Conservation (phyloP, 2,329 filamentous ascomycete species). For the Helicocarpus griseus region DNA sequence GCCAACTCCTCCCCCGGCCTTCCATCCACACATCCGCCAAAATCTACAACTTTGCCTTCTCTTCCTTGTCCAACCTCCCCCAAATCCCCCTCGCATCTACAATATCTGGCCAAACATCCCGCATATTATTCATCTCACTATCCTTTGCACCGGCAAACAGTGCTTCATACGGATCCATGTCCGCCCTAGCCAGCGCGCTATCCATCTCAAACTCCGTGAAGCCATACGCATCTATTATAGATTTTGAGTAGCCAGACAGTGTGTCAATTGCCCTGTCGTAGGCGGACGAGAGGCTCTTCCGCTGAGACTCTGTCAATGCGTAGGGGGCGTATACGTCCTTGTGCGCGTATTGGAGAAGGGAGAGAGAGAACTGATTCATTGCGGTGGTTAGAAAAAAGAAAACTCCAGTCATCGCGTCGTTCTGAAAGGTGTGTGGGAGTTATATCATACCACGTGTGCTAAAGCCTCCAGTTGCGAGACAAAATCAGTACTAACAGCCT, state of each 20-base stretch:
- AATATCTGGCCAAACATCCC: slow-evolving; percentile 15
- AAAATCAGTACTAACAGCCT: slow-evolving; percentile 5
- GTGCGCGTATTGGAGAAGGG: slow-evolving; percentile 12
- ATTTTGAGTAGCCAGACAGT: slow-evolving; percentile 12
- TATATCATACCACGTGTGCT: slow-evolving; percentile 11
- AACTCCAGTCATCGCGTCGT: background rate
- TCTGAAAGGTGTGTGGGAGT: background rate
- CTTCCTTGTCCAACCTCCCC: slow-evolving; percentile 9
- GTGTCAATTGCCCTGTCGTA: slow-evolving; percentile 13
- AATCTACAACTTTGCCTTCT: slow-evolving; percentile 11
- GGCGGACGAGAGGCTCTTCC: slow-evolving; percentile 9
- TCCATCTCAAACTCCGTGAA: slow-evolving; percentile 19
- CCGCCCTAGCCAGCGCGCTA: slow-evolving; percentile 15
- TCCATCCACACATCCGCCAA: background rate
- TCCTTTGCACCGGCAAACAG: slow-evolving; percentile 15
- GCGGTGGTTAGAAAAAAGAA: background rate
- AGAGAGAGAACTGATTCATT: slow-evolving; percentile 14
- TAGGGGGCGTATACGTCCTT: slow-evolving; percentile 12
- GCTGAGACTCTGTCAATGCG: slow-evolving; percentile 7
- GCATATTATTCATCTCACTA: slow-evolving; percentile 18
- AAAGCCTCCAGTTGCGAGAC: slow-evolving; percentile 6
- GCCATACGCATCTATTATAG: slow-evolving; percentile 17
- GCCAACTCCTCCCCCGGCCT: background rate
- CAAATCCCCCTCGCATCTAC: slow-evolving; percentile 15
- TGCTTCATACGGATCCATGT: slow-evolving; percentile 18